Percentiles rank a stretch among this genome's conserved stretches.
These are phyloP conservation scores for Diaporthe ampelina DNA, from an alignment of 2,329 filamentous ascomycete species.

Conservation along the genomic window DNA sequence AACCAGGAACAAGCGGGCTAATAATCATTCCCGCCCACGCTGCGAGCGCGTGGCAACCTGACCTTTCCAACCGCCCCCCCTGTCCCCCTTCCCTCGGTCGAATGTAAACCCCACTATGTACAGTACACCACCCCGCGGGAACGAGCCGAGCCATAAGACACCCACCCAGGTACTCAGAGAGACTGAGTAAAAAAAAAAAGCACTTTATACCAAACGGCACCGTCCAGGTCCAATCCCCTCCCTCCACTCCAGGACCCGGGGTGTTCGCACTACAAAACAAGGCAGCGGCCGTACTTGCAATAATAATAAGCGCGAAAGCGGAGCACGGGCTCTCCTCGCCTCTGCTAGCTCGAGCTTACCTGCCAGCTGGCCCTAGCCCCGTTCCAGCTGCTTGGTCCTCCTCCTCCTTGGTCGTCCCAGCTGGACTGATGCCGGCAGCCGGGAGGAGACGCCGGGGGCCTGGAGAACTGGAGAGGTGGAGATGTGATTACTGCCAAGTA, in stretches of 20 bases:
- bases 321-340: background rate
- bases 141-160: slow-evolving; percentile 29
- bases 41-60: slow-evolving; percentile 11
- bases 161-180: background rate
- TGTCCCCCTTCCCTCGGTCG: too few species aligned
- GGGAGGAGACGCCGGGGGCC: background rate
- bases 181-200: too few species aligned
- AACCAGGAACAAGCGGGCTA: slow-evolving; percentile 27
- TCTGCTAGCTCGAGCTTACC: slow-evolving; percentile 14
- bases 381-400: background rate
- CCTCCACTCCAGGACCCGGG: background rate
- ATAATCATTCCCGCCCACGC: background rate
- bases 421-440: background rate
- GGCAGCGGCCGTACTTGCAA: slow-evolving; percentile 11
- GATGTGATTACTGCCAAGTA: slow-evolving; percentile 28
- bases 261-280: slow-evolving; percentile 21
- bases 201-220: slow-evolving; percentile 17
- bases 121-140: background rate
- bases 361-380: slow-evolving; percentile 24
- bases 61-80: too few species aligned
- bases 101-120: too few species aligned
- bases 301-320: slow-evolving; percentile 7
- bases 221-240: slow-evolving; percentile 9
- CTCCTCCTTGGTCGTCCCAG: background rate
- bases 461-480: background rate